Conservation (phyloP, 2,329 filamentous ascomycete genomes). For the Kalmusia sp. region DNA sequence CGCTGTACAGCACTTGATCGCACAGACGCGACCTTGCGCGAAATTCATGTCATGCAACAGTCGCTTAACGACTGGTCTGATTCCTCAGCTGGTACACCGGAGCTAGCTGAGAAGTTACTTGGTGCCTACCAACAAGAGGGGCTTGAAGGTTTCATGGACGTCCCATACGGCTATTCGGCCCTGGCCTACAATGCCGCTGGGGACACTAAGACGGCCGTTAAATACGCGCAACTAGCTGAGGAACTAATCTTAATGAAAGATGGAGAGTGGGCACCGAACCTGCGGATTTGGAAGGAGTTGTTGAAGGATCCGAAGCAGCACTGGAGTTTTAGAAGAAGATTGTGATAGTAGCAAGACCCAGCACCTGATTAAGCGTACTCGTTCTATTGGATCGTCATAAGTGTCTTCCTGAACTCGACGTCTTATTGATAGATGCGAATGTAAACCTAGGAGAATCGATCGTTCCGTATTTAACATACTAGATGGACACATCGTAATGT, state of each 20-base stretch:
- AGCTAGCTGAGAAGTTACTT: constrained; percentile 42
- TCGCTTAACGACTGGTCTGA: constrained; percentile 40
- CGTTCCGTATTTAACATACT: no score
- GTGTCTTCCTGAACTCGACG: no score
- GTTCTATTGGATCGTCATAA: no score
- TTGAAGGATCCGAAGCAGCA: constrained; percentile 38
- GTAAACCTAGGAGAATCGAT: no score
- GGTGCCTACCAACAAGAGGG: constrained; percentile 45
- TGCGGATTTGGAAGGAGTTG: constrained; percentile 41
- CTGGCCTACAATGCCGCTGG: constrained; percentile 48
- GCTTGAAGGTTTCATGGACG: constrained; percentile 48
- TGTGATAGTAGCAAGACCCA: background rate
- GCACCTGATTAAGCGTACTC: background rate
- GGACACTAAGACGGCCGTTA: constrained; percentile 26
- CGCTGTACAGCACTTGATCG: constrained; percentile 38
- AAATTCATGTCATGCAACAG: constrained; percentile 40
- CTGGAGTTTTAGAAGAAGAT: constrained; percentile 35
- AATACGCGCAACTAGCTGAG: constrained; percentile 44
- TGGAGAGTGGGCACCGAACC: constrained; percentile 40
- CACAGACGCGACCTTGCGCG: constrained; percentile 39
- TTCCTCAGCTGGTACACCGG: constrained; percentile 22
- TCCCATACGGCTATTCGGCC: constrained; percentile 50
- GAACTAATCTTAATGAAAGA: constrained; percentile 48
- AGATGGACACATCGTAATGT: no score
- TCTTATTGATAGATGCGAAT: no score